Conservation (phyloP, 495 filamentous ascomycete species). For the Hypomontagnella submonticulosa region DNA sequence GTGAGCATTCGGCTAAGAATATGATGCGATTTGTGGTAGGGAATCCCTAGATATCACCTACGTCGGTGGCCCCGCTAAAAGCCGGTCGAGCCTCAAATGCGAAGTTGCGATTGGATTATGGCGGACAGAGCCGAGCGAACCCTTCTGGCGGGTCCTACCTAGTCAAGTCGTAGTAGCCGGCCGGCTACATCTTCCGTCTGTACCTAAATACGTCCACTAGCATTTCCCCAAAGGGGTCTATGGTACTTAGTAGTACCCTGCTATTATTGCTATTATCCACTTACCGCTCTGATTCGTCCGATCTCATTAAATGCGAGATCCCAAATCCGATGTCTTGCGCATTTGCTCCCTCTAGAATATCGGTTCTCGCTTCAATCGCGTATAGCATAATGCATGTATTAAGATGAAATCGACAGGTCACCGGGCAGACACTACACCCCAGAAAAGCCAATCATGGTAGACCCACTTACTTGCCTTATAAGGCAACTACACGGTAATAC, state of each 20-base stretch:
- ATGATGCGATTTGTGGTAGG: too few species aligned
- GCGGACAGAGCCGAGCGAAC: constrained; percentile 31
- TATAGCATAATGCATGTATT: too few species aligned
- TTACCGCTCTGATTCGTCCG: constrained; percentile 30
- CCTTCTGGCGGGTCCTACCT: constrained; percentile 24
- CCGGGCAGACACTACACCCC: too few species aligned
- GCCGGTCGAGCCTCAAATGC: constrained; percentile 17
- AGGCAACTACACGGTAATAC: constrained; percentile 2
- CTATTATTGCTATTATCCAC: constrained; percentile 5
- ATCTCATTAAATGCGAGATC: constrained; percentile 12
- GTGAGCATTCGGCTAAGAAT: too few species aligned
- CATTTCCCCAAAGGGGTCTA: constrained; percentile 10
- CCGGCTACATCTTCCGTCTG: constrained; percentile 2
- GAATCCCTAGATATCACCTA: background rate
- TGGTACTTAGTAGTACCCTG: constrained; percentile 3
- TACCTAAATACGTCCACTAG: too few species aligned
- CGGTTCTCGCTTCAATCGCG: too few species aligned
- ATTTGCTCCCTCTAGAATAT: background rate
- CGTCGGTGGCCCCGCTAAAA: constrained; percentile 14
- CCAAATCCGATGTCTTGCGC: constrained; percentile 23
- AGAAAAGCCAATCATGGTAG: too few species aligned
- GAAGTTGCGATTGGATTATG: constrained; percentile 38
- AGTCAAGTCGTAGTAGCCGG: background rate
- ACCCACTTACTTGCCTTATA: constrained; percentile 22
- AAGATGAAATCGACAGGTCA: too few species aligned